Percentiles rank a stretch among this genome's conserved stretches.
Conservation (phyloP, 495 filamentous ascomycete genomes). For the Bacidia rubella region DNA sequence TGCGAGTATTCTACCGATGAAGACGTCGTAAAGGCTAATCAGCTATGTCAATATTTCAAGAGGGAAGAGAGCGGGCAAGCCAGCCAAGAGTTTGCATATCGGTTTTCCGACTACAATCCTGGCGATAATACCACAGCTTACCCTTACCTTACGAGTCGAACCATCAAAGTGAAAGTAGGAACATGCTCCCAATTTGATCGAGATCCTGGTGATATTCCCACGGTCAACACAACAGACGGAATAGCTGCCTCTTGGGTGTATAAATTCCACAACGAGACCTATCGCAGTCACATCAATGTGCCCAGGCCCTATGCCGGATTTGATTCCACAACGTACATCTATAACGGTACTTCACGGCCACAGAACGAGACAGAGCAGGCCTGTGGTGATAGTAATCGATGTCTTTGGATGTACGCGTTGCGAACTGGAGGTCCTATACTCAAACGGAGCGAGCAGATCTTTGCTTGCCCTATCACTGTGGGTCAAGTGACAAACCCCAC, state of each 20-base stretch:
- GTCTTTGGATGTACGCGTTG: conserved; percentile 13
- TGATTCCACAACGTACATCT: conserved; percentile 16
- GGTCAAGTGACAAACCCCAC: conserved; percentile 10
- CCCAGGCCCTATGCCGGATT: conserved; percentile 1
- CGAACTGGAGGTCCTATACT: not conserved
- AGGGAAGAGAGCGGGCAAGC: not conserved
- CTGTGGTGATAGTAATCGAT: conserved; percentile 16
- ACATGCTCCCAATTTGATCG: conserved; percentile 5
- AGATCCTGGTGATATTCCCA: not conserved
- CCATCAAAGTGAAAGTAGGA: conserved; percentile 6
- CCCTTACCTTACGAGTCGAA: conserved; percentile 14
- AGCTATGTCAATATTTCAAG: conserved; percentile 4
- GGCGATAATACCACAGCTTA: conserved; percentile 1
- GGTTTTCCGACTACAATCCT: conserved; percentile 13
- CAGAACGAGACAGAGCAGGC: conserved; percentile 4
- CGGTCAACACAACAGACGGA: not conserved
- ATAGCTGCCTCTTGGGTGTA: not conserved
- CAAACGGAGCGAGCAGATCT: conserved; percentile 1
- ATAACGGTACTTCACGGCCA: conserved; percentile 10
- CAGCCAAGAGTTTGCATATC: conserved; percentile 13
- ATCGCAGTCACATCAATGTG: conserved; percentile 7
- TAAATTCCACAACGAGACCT: conserved; percentile 8
- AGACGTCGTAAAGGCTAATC: not conserved
- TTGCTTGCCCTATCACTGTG: conserved; percentile 12
- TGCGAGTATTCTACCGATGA: not conserved